Percentiles rank a stretch among this genome's conserved stretches.
These are phyloP conservation scores for Botryotinia calthae DNA, from an alignment of 2,329 filamentous ascomycete genomes.

Conservation along the genomic window DNA sequence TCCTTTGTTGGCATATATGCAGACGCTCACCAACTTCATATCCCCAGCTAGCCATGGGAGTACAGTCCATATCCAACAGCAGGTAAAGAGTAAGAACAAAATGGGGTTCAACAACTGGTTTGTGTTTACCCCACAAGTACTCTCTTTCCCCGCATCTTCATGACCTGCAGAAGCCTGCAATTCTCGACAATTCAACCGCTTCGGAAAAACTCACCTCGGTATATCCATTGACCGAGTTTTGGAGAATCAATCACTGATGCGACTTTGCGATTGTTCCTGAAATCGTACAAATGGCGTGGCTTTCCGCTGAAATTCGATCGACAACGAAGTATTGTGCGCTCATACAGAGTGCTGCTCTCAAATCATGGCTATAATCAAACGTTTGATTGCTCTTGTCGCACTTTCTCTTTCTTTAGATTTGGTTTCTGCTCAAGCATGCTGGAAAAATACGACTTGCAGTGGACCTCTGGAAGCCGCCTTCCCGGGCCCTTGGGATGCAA, in stretches of 20 bases:
- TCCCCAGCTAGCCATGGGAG: background rate
- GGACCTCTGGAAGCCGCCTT: constrained; percentile 51
- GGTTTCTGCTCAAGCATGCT: constrained; percentile 43
- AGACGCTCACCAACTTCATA: background rate
- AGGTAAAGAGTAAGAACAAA: background rate
- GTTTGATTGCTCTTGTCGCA: background rate
- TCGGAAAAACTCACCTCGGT: constrained; percentile 23
- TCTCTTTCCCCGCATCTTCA: constrained; percentile 17
- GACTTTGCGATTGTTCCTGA: background rate
- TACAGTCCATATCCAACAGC: background rate
- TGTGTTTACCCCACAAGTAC: constrained; percentile 16
- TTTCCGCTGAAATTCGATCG: background rate
- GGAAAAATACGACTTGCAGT: constrained; percentile 54
- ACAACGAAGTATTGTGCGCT: constrained; percentile 3
- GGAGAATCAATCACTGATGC: background rate
- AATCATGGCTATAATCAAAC: constrained; percentile 13
- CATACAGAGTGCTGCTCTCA: background rate
- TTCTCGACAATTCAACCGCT: constrained; percentile 16
- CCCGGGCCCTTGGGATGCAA: constrained; percentile 55
- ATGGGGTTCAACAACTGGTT: constrained; percentile 2
- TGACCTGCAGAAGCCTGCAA: constrained; percentile 14
- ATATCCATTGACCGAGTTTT: constrained; percentile 16
- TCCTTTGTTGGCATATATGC: background rate
- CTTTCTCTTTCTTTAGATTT: constrained; percentile 14
- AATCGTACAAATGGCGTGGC: constrained; percentile 4